Evolutionary conservation across 1,284 basidiomycete species (phyloP).

Genomic region (Cutaneotrichosporon sp.): DNA sequence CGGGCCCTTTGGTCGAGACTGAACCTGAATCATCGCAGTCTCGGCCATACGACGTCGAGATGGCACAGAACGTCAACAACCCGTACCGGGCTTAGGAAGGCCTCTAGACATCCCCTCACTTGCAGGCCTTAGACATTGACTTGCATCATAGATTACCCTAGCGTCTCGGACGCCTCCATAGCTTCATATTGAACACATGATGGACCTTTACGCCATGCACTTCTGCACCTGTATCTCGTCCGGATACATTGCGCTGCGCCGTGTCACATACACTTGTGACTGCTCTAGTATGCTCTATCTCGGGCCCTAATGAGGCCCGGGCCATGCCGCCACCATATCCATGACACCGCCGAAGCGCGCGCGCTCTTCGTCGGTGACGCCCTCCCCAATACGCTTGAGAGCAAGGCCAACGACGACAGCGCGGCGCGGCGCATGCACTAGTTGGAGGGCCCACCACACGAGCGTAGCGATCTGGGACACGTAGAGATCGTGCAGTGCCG

Average conservation of each 20-base stretch:
- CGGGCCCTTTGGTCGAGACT: neutral
- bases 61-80: conserved; percentile 22
- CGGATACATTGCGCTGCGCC: neutral
- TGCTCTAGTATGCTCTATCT: neutral
- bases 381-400: conserved; percentile 54
- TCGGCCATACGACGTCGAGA: conserved; percentile 42
- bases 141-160: conserved; percentile 6
- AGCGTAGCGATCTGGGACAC: conserved; percentile 80
- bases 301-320: conserved; percentile 30
- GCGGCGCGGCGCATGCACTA: conserved; percentile 37
- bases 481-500: conserved; percentile 76
- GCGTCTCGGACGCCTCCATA: neutral
- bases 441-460: conserved; percentile 64
- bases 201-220: conserved; percentile 6
- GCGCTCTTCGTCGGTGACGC: conserved; percentile 55
- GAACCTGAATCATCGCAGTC: neutral
- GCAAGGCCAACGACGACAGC: conserved; percentile 48
- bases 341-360: conserved; percentile 66
- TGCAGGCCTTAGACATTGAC: conserved; percentile 3
- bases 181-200: conserved; percentile 9
- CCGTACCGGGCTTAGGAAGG: conserved; percentile 7
- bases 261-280: neutral
- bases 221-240: neutral
- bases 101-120: neutral
- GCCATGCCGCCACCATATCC: conserved; percentile 61